phyloP scores from a whole-genome alignment of 352 stramenopile genomes.

The Pythium aristosporum region DNA sequence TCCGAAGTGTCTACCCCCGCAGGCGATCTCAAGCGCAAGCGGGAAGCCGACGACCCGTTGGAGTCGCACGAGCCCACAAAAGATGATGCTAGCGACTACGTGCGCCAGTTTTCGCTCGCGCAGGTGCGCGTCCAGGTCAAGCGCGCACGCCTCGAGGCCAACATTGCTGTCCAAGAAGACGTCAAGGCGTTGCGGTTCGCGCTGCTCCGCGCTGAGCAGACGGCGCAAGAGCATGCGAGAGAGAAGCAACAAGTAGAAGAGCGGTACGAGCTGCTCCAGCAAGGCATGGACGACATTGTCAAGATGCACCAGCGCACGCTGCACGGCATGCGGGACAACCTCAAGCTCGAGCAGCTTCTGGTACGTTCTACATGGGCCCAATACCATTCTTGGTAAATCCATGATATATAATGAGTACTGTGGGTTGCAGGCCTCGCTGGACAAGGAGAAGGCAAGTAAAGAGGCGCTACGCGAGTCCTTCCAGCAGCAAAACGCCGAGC shows the following conservation, averaged over 20 bases:
- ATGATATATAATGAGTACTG: neutral
- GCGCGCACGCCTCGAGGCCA: constrained; percentile 53
- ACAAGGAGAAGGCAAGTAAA: constrained; percentile 50
- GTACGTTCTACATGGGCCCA: constrained; percentile 6
- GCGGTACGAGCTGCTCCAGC: constrained; percentile 36
- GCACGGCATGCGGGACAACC: constrained; percentile 43
- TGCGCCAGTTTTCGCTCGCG: constrained; percentile 36
- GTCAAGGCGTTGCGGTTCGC: constrained; percentile 41
- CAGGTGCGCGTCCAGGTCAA: constrained; percentile 55
- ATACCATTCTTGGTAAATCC: neutral
- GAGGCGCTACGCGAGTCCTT: constrained; percentile 39
- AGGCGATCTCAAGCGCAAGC: constrained; percentile 18
- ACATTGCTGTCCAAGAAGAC: constrained; percentile 49
- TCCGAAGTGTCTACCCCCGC: neutral
- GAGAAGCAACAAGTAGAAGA: constrained; percentile 27
- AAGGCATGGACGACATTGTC: constrained; percentile 41
- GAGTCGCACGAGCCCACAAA: neutral
- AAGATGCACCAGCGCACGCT: constrained; percentile 52
- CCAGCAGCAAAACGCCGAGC: constrained; percentile 42
- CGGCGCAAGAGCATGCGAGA: constrained; percentile 17
- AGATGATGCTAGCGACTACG: constrained; percentile 26
- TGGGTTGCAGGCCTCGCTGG: constrained; percentile 32
- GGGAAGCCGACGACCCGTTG: constrained; percentile 1
- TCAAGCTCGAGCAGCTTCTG: constrained; percentile 46
- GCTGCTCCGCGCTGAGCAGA: constrained; percentile 41